phyloP scores from a whole-genome alignment of 2,329 filamentous ascomycete genomes.

The Fusarium cicatricum region DNA sequence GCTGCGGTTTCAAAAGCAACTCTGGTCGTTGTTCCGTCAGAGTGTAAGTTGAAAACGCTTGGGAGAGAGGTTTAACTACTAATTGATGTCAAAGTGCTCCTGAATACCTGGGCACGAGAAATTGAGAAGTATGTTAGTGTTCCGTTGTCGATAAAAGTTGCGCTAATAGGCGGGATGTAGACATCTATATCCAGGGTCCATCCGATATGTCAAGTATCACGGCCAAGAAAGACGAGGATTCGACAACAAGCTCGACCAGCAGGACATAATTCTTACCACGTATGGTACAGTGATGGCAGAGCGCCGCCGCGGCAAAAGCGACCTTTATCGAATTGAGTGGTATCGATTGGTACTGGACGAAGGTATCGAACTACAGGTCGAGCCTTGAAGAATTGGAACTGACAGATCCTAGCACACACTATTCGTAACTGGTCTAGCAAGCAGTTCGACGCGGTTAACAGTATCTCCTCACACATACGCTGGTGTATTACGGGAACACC shows the following conservation, averaged over 20 bases:
- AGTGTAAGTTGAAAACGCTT: background rate
- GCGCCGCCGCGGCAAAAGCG: background rate
- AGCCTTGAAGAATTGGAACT: too few relatives aligned
- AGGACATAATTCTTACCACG: slow-evolving; percentile 3
- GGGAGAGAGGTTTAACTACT: too few relatives aligned
- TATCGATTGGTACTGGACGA: slow-evolving; percentile 1
- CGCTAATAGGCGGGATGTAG: background rate
- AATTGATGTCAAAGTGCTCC: too few relatives aligned
- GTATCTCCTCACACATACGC: background rate
- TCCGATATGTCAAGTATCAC: slow-evolving; percentile 3
- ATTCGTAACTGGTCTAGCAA: background rate
- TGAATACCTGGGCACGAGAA: background rate
- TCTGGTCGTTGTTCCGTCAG: background rate
- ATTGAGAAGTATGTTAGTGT: background rate
- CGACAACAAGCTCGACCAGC: background rate
- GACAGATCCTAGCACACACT: background rate
- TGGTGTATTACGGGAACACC: slow-evolving; percentile 13
- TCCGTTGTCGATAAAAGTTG: background rate
- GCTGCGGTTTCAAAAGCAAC: background rate
- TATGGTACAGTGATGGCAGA: slow-evolving; percentile 5
- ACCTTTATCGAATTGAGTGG: background rate
- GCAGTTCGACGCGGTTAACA: background rate
- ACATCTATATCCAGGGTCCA: background rate
- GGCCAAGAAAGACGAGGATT: background rate
- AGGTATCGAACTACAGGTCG: background rate